These are phyloP conservation scores for Sporothrix variecibatus DNA, from an alignment of 2,329 filamentous ascomycete species.

Conservation along the genomic window DNA sequence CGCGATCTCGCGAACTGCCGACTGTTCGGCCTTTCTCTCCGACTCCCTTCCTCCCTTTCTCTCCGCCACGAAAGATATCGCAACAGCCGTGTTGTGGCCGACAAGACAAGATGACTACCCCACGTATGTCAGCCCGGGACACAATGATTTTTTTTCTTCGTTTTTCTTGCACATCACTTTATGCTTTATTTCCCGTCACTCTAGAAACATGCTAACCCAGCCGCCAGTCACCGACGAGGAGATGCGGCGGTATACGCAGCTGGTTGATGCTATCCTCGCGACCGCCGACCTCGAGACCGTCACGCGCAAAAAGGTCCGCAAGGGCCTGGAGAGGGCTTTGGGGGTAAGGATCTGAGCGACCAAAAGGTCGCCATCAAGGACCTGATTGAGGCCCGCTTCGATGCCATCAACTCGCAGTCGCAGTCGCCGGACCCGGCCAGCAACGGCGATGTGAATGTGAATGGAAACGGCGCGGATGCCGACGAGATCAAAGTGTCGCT, in stretches of 20 bases:
- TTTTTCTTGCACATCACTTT: too few species aligned
- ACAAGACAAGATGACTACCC: constrained; percentile 19
- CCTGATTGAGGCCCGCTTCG: constrained; percentile 73
- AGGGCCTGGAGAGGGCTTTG: constrained; percentile 56
- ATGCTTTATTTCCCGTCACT: too few species aligned
- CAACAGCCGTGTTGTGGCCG: neutral
- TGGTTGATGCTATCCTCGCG: constrained; percentile 62
- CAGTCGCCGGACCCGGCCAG: neutral
- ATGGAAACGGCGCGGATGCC: constrained; percentile 27
- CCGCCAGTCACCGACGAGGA: constrained; percentile 53
- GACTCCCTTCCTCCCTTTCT: neutral
- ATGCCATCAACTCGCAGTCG: constrained; percentile 55
- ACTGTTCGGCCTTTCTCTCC: neutral
- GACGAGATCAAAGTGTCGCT: constrained; percentile 33
- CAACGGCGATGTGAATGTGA: neutral
- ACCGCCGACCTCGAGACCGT: constrained; percentile 63
- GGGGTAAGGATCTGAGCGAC: constrained; percentile 59
- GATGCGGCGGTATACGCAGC: constrained; percentile 53
- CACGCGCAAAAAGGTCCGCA: constrained; percentile 63
- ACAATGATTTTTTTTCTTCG: too few species aligned
- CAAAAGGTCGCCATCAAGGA: constrained; percentile 70
- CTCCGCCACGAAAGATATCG: neutral
- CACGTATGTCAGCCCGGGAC: constrained; percentile 18
- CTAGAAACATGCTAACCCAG: neutral
- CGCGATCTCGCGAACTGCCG: neutral